Conservation (phyloP, 176 grass and related monocot species). For the Triticum urartu region DNA sequence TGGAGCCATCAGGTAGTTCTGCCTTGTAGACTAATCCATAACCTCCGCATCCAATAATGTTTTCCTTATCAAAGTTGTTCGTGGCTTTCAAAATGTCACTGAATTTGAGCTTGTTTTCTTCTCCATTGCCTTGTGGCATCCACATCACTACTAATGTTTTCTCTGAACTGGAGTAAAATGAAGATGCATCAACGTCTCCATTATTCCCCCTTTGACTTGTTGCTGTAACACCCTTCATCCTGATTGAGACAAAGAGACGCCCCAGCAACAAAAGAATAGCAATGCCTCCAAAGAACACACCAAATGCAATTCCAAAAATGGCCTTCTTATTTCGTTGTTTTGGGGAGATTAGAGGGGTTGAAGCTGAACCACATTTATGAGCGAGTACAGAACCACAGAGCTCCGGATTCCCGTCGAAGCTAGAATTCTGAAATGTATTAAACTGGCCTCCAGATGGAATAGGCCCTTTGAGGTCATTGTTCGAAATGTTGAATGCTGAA, state of each 20-base stretch:
- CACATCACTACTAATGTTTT: neutral
- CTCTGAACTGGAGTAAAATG: neutral
- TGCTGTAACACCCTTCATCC: neutral
- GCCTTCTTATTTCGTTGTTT: neutral
- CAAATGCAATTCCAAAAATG: neutral
- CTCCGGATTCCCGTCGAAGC: constrained; percentile 16
- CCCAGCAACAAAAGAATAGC: constrained; percentile 6
- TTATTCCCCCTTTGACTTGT: neutral
- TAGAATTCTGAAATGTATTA: constrained; percentile 8
- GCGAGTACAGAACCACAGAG: constrained; percentile 1
- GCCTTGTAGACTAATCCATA: constrained; percentile 57
- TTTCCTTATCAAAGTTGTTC: constrained; percentile 43
- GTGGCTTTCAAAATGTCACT: constrained; percentile 41
- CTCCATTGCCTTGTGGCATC: neutral
- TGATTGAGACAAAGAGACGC: neutral
- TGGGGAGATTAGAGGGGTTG: neutral
- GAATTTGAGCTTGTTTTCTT: constrained; percentile 18
- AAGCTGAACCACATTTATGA: neutral
- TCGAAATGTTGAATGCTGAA: constrained; percentile 11
- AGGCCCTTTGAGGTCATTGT: constrained; percentile 33
- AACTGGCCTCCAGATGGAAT: constrained; percentile 21
- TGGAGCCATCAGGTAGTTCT: constrained; percentile 27
- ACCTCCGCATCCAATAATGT: constrained; percentile 49
- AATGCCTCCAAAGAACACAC: constrained; percentile 6
- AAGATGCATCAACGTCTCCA: neutral